Evolutionary conservation across 805 yeast species (phyloP), one percentile per base, ranked within the genome.

Genomic region (Spathaspora sp.): DNA sequence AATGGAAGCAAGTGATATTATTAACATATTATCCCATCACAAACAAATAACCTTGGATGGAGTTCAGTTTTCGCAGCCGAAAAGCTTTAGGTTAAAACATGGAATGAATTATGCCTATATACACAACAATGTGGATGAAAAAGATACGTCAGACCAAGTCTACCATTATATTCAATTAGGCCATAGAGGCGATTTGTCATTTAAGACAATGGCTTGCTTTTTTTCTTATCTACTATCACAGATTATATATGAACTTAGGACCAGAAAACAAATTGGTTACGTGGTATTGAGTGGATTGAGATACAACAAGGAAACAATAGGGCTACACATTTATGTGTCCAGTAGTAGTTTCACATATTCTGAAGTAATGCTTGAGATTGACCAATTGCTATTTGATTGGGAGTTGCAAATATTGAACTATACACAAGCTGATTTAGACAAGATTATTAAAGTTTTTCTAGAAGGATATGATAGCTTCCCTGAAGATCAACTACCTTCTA

Each of bases 261-360:
- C 73, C 17, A 77, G 76, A 56, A 76, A 75, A 52, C 87, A 82
- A 55, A 63, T 87, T 50, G 92, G 89, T 0, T 87, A 87, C 60
- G 72, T 77, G 5, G 81, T 85, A 0, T 56, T 77, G n/a, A 79
- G 84, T 18, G 90, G 90, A 0, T 50, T 76, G 23, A 67, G 87
- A 52, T 57, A 78, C 0, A 63, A 81, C 28, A 69, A 83, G 49
- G 71, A 75, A 19, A 77, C 84, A 0, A 63, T 79, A 31, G 93
- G 93, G 0, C 53, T 86, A 3, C 85, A 82, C 57, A 65, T 87
- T 10, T 70, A 80, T 1, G 64, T 85, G 0, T 77, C 83, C 73
- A 82, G 89, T 55, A 76, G 78, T 14, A 67, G 66, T 1, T 70
- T 70, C 49, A 52, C 68, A 0, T 78, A 85, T 1, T 59, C 59